A percentile compares a stretch with the other conserved stretches of the same genome.
Conservation (phyloP, 1,139 yeast genomes). For the Taphrina deformans region DNA sequence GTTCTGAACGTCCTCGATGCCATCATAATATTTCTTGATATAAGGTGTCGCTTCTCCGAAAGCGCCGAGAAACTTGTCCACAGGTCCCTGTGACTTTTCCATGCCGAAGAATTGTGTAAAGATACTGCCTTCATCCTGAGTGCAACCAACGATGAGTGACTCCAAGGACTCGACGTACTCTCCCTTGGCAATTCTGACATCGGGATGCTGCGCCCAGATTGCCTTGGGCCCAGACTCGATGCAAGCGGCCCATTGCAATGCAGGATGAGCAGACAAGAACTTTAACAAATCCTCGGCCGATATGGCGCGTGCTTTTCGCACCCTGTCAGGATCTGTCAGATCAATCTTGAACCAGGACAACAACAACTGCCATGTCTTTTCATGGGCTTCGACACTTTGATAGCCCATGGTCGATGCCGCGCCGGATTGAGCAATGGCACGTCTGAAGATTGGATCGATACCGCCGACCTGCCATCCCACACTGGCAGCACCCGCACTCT, state of each 20-base stretch:
- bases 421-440: conserved; percentile 29
- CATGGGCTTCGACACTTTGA: conserved; percentile 2
- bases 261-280: conserved; percentile 1
- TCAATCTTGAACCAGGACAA: conserved; percentile 6
- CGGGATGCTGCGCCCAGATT: conserved; percentile 30
- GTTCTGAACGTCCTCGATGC: conserved; percentile 14
- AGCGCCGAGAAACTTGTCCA: conserved; percentile 15
- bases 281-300: conserved; percentile 6
- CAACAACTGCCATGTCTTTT: conserved; percentile 16
- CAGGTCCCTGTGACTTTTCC: conserved; percentile 2
- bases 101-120: conserved; percentile 28
- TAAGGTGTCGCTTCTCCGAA: conserved; percentile 9
- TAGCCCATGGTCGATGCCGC: conserved; percentile 29
- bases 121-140: conserved; percentile 21
- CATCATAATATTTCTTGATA: not conserved
- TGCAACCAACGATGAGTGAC: conserved; percentile 19
- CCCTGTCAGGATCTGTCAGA: conserved; percentile 9
- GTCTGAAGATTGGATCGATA: conserved; percentile 19
- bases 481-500: conserved; percentile 47
- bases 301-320: conserved; percentile 8
- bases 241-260: conserved; percentile 22
- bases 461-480: conserved; percentile 29
- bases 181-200: conserved; percentile 12
- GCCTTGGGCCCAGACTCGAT: conserved; percentile 27
- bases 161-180: conserved; percentile 10